Evolutionary conservation across 257 asterid species (phyloP), one percentile per base, ranked within the genome.

Genomic region (Misopates orontium): DNA sequence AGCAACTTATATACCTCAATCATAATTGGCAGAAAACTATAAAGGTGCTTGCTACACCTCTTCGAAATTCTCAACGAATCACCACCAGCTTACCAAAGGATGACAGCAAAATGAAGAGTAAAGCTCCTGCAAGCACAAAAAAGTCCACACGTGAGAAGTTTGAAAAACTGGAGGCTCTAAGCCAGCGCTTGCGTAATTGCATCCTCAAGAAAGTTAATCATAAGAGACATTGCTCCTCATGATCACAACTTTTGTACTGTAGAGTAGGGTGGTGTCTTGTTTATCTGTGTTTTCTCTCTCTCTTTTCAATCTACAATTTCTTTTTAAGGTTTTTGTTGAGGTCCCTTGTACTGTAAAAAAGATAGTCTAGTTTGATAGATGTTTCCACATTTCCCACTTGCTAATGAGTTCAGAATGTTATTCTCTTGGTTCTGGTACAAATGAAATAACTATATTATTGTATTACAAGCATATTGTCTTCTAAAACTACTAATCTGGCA

Each of bases 181-280:
- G 96, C 80, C 98, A 89, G 75, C 93, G 93, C 14, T 62, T 93
- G 31, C 93, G 96, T 25, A 96, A 75, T 70, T 85, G 91, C 85
- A 85, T 93, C 82, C 80, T 89, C 75, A 93, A 85, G 89, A 87
- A 80, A 83, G 89, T 85, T 62, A 80, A 67, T 65, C 96, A 89
- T 74, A 78, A 82, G 83, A 85, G 98, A 82, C 83, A 84, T 73
- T 68, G 92, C 78, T 89, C 96, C 20, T 80, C 95, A 12, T 92
- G 79, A 89, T 75, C 68, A 60, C 20, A 22, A 18, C 62, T 77
- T 52, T 14, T 39, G 56, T 73, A 64, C 64, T 60, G 31, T 73
- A 84, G 78, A 72, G 3, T 59, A 59, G 64, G 64, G 11, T 39
- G 32, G 36, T 36, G 19, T 59, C 17, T 44, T 12, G 50, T 18